A percentile compares a stretch with the other conserved stretches of the same genome.
Conservation (phyloP, 2,329 filamentous ascomycete genomes). For the Aureobasidium uvarum region DNA sequence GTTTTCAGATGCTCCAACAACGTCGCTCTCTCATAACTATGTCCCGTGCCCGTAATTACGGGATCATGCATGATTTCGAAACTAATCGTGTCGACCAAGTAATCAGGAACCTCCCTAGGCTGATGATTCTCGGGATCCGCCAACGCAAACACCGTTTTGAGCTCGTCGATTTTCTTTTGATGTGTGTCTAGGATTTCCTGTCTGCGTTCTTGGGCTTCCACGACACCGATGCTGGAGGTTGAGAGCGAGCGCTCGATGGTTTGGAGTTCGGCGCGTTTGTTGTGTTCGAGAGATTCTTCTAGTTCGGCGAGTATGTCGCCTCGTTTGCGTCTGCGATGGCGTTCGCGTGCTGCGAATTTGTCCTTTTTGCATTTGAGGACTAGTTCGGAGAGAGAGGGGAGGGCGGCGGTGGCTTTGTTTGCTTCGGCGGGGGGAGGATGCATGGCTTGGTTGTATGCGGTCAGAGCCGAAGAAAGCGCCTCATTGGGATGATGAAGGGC, state of each 20-base stretch:
- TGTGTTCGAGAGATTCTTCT: slow-evolving; percentile 51
- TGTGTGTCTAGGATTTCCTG: slow-evolving; percentile 45
- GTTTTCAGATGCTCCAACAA: slow-evolving; percentile 82
- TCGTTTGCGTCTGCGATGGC: slow-evolving; percentile 55
- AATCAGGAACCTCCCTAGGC: slow-evolving; percentile 66
- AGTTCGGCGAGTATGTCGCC: slow-evolving; percentile 61
- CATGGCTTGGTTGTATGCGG: slow-evolving; percentile 61
- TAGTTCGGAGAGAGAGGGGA: slow-evolving; percentile 59
- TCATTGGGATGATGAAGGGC: slow-evolving; percentile 68
- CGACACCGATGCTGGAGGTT: slow-evolving; percentile 42
- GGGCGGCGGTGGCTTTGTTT: slow-evolving; percentile 34
- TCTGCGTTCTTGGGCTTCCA: slow-evolving; percentile 50
- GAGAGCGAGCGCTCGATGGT: slow-evolving; percentile 35
- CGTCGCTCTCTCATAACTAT: slow-evolving; percentile 83
- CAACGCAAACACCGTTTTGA: slow-evolving; percentile 49
- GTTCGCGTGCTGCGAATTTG: slow-evolving; percentile 76
- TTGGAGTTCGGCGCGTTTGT: slow-evolving; percentile 47
- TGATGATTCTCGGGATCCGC: slow-evolving; percentile 47
- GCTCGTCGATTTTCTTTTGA: slow-evolving; percentile 45
- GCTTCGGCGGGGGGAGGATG: slow-evolving; percentile 59
- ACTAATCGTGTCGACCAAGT: slow-evolving; percentile 72
- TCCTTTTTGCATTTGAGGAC: slow-evolving; percentile 81
- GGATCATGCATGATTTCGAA: slow-evolving; percentile 65
- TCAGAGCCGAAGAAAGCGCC: slow-evolving; percentile 67
- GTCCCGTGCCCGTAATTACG: slow-evolving; percentile 74